Conservation (phyloP, 1,284 basidiomycete species). For the Marasmius fiardii region DNA sequence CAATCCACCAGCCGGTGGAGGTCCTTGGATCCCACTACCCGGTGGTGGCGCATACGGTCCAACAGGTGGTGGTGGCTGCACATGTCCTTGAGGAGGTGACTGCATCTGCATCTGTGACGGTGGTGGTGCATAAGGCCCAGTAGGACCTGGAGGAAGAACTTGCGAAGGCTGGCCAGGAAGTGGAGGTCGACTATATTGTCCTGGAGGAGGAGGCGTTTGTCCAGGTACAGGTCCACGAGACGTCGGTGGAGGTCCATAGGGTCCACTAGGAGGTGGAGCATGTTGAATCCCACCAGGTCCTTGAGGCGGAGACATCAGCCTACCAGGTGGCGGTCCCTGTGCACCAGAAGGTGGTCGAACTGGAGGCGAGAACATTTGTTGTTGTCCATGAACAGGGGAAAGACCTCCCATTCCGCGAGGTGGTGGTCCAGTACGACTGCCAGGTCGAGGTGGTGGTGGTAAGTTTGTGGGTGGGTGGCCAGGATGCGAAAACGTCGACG, state of each 20-base stretch:
- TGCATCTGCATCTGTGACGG: background rate
- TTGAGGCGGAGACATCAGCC: slow-evolving; percentile 40
- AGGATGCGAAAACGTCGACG: slow-evolving; percentile 42
- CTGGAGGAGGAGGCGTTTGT: slow-evolving; percentile 30
- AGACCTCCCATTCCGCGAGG: slow-evolving; percentile 17
- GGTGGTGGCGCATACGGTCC: slow-evolving; percentile 31
- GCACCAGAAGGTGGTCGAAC: slow-evolving; percentile 26
- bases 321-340: slow-evolving; percentile 31
- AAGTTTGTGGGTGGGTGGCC: slow-evolving; percentile 35
- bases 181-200: slow-evolving; percentile 38
- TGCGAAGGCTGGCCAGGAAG: slow-evolving; percentile 28
- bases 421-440: slow-evolving; percentile 46
- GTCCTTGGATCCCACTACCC: slow-evolving; percentile 16
- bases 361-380: slow-evolving; percentile 26
- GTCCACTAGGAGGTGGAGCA: slow-evolving; percentile 24
- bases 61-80: slow-evolving; percentile 18
- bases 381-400: slow-evolving; percentile 46
- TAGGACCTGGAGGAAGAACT: slow-evolving; percentile 21
- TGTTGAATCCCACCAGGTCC: background rate
- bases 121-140: slow-evolving; percentile 14
- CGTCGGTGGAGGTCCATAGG: slow-evolving; percentile 38
- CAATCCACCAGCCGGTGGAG: slow-evolving; percentile 27
- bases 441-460: slow-evolving; percentile 63
- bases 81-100: background rate
- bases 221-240: slow-evolving; percentile 30